Base-by-base conservation (phyloP, 2,329 filamentous ascomycete species). In the Xylaria sp. region DNA sequence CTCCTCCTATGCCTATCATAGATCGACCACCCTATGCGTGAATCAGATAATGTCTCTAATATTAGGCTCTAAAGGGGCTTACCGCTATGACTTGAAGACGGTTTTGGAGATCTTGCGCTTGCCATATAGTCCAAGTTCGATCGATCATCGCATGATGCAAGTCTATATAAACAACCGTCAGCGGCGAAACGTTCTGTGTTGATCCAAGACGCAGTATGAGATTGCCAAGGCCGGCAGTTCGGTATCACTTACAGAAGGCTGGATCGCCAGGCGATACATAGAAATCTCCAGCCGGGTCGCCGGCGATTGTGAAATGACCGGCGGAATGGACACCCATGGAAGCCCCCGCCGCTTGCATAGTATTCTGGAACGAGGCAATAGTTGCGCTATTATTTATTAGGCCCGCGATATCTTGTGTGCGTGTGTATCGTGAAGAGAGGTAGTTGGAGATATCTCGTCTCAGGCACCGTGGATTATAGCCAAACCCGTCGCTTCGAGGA, bases 401-500 rank as follows among this genome's bases (percentile, higher is more conserved):
- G 39, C 50, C 68, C 42, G 62, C 69, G 27, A 76, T 73, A 56
- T 73, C 63, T 58, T 73, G 65, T 27, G 74, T 73, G 39, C 64
- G 61, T 3, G 65, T 68, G 51, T 71, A 73, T 27, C 56, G 66
- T 47, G 56, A 61, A 56, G 50, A 68, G 36, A 39, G 74, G 47
- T 78, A 71, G 72, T 78, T 78, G 62, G 73, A 79, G 58, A 83
- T 78, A 70, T 82, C 83, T 24, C 82, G 81, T 45, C 79, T 78
- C 53, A 85, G 76, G 75, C 82, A 83, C 57, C 83, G 81, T n/a
- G 82, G 81, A 76, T 85, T 84, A 72, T 82, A 78, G 60, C 77
- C 79, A 42, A 81, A 77, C 17, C 79, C 79, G 60, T 81, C 76
- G 42, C 73, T 47, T 36, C 72, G 74, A 1, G 79, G 77, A 69